phyloP scores from a whole-genome alignment of 331 rosid species.

The Stylosanthes scabra region DNA sequence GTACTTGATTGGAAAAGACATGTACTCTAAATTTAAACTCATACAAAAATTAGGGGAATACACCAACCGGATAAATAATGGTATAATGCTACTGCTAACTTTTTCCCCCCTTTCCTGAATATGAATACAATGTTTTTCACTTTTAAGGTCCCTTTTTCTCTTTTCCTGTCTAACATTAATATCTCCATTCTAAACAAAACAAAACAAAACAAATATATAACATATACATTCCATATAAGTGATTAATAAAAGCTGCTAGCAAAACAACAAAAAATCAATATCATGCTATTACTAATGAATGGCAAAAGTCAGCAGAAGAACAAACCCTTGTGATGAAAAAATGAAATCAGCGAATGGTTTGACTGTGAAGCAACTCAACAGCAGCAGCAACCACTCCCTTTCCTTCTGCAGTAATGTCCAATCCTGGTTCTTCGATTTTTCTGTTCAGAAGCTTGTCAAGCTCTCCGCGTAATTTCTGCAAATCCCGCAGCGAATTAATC shows the following conservation, averaged over 20 bases:
- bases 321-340: neutral
- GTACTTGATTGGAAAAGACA: no score
- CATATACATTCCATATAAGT: conserved; percentile 29
- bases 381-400: conserved; percentile 90
- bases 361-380: conserved; percentile 81
- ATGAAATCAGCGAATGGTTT: conserved; percentile 36
- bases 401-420: conserved; percentile 84
- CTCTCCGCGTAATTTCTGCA: conserved; percentile 86
- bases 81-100: neutral
- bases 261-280: conserved; percentile 21
- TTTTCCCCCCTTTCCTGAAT: no score
- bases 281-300: conserved; percentile 23
- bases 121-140: no score
- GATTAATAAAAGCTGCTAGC: conserved; percentile 25
- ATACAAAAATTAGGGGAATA: no score
- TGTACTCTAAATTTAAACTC: no score
- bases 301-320: conserved; percentile 6
- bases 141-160: neutral
- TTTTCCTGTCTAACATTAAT: neutral
- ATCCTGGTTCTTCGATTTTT: conserved; percentile 85
- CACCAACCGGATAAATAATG: no score
- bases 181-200: conserved; percentile 9
- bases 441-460: conserved; percentile 87
- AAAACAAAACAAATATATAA: conserved; percentile 26
- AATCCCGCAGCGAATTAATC: conserved; percentile 4